Percentiles rank a stretch among this genome's conserved stretches.
Evolutionary conservation across 495 filamentous ascomycete species (phyloP).

Genomic region (Penicillium subrubescens): DNA sequence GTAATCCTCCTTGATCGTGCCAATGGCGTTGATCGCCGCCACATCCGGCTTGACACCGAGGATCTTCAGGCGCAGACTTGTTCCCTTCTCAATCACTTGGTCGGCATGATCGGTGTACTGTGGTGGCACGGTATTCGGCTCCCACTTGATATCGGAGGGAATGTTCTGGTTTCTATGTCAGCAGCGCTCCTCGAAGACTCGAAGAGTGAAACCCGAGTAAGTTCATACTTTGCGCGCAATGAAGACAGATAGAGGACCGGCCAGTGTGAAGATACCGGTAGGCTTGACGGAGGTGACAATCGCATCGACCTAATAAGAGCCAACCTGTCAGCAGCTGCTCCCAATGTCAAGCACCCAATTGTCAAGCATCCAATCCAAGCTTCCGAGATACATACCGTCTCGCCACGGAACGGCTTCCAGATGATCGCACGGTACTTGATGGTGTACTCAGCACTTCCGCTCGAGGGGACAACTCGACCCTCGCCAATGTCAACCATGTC

Average conservation of each 20-base stretch:
- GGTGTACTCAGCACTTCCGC: slow-evolving; percentile 88
- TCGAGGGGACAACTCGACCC: slow-evolving; percentile 86
- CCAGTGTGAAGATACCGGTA: slow-evolving; percentile 89
- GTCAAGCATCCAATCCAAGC: neutral
- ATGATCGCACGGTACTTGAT: slow-evolving; percentile 94
- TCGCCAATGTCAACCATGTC: slow-evolving; percentile 91
- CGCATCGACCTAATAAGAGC: slow-evolving; percentile 74
- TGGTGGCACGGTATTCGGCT: slow-evolving; percentile 82
- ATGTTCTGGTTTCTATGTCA: slow-evolving; percentile 64
- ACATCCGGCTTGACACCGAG: slow-evolving; percentile 91
- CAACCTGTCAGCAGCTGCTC: slow-evolving; percentile 16
- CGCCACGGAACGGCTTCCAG: slow-evolving; percentile 94
- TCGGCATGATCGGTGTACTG: slow-evolving; percentile 87
- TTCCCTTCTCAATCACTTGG: slow-evolving; percentile 89
- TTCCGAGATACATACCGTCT: slow-evolving; percentile 71
- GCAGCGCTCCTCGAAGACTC: neutral
- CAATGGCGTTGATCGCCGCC: slow-evolving; percentile 92
- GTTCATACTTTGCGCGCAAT: slow-evolving; percentile 78
- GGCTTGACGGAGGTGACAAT: slow-evolving; percentile 87
- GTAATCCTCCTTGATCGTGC: slow-evolving; percentile 88
- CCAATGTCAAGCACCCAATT: neutral
- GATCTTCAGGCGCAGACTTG: slow-evolving; percentile 90
- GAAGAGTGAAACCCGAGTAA: neutral
- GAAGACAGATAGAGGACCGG: slow-evolving; percentile 85
- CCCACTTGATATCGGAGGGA: slow-evolving; percentile 87